Conservation (phyloP, 768 basidiomycete species). For the Psilocybe subaeruginosa region DNA sequence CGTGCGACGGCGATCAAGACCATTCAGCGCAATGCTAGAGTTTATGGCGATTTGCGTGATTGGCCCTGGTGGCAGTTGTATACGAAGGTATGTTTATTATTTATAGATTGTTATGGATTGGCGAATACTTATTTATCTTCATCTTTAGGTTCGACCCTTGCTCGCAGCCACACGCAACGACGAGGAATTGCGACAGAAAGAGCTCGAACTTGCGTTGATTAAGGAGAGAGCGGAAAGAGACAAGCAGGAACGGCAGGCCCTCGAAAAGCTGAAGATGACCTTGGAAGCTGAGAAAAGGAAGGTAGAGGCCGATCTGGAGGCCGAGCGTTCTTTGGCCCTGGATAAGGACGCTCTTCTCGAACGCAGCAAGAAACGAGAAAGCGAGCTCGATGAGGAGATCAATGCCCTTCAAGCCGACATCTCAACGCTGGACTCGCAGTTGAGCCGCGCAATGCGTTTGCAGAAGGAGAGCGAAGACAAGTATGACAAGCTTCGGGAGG, state of each 20-base stretch:
- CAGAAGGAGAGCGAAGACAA: slow-evolving; percentile 85
- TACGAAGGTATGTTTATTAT: slow-evolving; percentile 64
- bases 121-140: neutral
- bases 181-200: slow-evolving; percentile 88
- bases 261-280: slow-evolving; percentile 81
- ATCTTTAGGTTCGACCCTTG: slow-evolving; percentile 78
- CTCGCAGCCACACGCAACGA: slow-evolving; percentile 92
- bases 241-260: slow-evolving; percentile 73
- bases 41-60: slow-evolving; percentile 87
- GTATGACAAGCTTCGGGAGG: slow-evolving; percentile 66
- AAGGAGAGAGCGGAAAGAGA: slow-evolving; percentile 90
- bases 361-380: slow-evolving; percentile 83
- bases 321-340: slow-evolving; percentile 74
- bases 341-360: slow-evolving; percentile 87
- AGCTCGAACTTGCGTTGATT: slow-evolving; percentile 76
- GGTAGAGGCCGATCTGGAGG: slow-evolving; percentile 80
- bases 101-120: neutral
- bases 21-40: slow-evolving; percentile 91
- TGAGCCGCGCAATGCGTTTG: slow-evolving; percentile 75
- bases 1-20: slow-evolving; percentile 89
- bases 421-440: slow-evolving; percentile 82
- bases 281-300: slow-evolving; percentile 84
- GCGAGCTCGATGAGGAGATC: slow-evolving; percentile 85
- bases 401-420: slow-evolving; percentile 79
- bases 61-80: slow-evolving; percentile 99